These are phyloP conservation scores for Lentinula sp. DNA, from an alignment of 768 basidiomycete genomes.

Conservation along the genomic window DNA sequence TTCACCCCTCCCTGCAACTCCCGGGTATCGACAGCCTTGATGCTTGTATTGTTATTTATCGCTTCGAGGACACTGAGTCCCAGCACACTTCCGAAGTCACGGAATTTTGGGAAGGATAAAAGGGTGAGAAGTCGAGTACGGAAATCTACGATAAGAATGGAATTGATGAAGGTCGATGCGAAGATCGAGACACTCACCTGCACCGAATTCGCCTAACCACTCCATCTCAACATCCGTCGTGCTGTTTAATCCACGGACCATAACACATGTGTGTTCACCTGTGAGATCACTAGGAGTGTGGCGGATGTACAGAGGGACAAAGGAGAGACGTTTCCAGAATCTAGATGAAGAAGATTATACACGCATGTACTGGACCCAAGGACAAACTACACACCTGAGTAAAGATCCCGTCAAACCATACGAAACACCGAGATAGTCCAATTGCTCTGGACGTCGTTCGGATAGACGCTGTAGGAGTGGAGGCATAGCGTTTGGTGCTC, in stretches of 20 bases:
- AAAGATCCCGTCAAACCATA: constrained; percentile 89
- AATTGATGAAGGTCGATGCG: not conserved
- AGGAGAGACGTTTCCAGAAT: constrained; percentile 96
- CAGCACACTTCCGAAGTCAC: constrained; percentile 86
- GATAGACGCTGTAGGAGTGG: constrained; percentile 87
- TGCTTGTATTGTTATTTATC: constrained; percentile 47
- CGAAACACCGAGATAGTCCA: constrained; percentile 95
- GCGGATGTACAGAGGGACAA: constrained; percentile 85
- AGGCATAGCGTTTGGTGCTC: constrained; percentile 77
- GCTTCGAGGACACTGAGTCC: constrained; percentile 88
- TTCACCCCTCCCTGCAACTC: constrained; percentile 21
- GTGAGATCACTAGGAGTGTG: constrained; percentile 94
- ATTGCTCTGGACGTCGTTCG: constrained; percentile 80
- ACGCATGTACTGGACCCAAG: not conserved
- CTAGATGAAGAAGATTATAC: constrained; percentile 21
- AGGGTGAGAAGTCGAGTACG: constrained; percentile 82
- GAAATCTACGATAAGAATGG: constrained; percentile 58
- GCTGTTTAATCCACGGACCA: constrained; percentile 82
- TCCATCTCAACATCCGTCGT: constrained; percentile 55
- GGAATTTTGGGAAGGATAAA: constrained; percentile 84
- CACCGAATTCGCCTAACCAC: constrained; percentile 88
- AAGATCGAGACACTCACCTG: constrained; percentile 40
- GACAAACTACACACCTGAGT: constrained; percentile 44
- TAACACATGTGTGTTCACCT: constrained; percentile 94
- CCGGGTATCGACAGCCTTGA: constrained; percentile 36